These are phyloP conservation scores for Triticum timopheevii DNA, from an alignment of 176 grass and related monocot genomes.

Conservation along the genomic window DNA sequence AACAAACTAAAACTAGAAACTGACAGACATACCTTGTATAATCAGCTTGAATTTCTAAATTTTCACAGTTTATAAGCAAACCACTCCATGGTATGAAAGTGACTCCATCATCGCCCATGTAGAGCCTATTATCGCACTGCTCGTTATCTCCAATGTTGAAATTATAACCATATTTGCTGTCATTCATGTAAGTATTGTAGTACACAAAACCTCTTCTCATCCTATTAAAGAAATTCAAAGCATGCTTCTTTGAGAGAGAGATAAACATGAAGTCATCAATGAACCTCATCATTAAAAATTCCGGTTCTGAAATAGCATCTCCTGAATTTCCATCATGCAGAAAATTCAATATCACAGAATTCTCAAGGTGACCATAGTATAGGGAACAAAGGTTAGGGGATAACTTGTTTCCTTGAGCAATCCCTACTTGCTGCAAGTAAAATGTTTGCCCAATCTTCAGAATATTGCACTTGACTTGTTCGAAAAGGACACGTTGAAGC, in stretches of 20 bases:
- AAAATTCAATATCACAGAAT: slow-evolving; percentile 48
- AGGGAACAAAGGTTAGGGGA: slow-evolving; percentile 82
- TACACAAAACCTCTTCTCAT: slow-evolving; percentile 65
- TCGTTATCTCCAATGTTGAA: slow-evolving; percentile 47
- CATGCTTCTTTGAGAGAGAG: slow-evolving; percentile 71
- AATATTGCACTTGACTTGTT: slow-evolving; percentile 67
- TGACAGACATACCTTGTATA: slow-evolving; percentile 66
- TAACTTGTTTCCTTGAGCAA: slow-evolving; percentile 77
- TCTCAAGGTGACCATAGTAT: slow-evolving; percentile 86
- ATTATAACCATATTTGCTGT: slow-evolving; percentile 73
- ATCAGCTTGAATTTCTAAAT: slow-evolving; percentile 97
- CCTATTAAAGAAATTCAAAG: slow-evolving; percentile 62
- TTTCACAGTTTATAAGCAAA: slow-evolving; percentile 87
- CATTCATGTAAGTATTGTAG: slow-evolving; percentile 90
- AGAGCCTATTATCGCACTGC: slow-evolving; percentile 53
- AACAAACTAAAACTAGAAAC: slow-evolving; percentile 26
- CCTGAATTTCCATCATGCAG: slow-evolving; percentile 38
- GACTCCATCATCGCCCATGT: slow-evolving; percentile 63
- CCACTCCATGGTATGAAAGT: slow-evolving; percentile 96
- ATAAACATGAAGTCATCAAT: slow-evolving; percentile 92
- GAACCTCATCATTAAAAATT: slow-evolving; percentile 71
- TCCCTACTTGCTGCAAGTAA: slow-evolving; percentile 79
- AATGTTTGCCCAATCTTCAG: slow-evolving; percentile 69
- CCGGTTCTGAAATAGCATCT: slow-evolving; percentile 15
- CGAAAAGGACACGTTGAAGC: slow-evolving; percentile 44